Percentiles rank a stretch among this genome's conserved stretches.
Evolutionary conservation across 2,329 filamentous ascomycete species (phyloP).

Genomic region (Exophiala oligosperma): DNA sequence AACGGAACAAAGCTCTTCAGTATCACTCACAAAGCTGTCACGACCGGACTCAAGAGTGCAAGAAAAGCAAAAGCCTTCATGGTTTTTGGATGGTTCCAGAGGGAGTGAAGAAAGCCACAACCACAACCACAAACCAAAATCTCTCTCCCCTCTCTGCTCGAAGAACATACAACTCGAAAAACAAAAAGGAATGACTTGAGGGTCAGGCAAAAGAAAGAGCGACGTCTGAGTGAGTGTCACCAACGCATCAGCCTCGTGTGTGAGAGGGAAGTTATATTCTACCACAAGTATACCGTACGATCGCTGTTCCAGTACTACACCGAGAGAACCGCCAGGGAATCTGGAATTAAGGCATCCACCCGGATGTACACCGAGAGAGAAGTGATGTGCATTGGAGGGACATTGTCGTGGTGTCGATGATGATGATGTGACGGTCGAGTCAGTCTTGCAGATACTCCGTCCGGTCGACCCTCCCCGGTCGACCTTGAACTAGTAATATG

Average conservation of each 20-base stretch:
- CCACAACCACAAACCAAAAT: neutral
- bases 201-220: conserved; percentile 6
- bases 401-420: neutral
- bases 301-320: no score
- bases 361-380: neutral
- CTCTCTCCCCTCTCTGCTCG: neutral
- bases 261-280: neutral
- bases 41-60: neutral
- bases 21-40: conserved; percentile 9
- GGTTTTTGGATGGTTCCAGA: neutral
- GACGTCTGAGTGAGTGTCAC: neutral
- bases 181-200: conserved; percentile 3
- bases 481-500: no score
- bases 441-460: no score
- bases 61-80: conserved; percentile 2
- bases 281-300: no score
- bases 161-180: neutral
- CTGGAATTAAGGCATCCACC: conserved; percentile 7
- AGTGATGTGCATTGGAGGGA: neutral
- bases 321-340: neutral
- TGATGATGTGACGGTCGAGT: neutral
- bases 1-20: neutral
- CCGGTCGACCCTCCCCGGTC: no score
- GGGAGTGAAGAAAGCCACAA: neutral
- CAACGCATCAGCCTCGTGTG: neutral